A percentile compares a stretch with the other conserved stretches of the same genome.
Evolutionary conservation across 768 basidiomycete genomes (phyloP).

Genomic region (Boletus rufocinnamomeus): DNA sequence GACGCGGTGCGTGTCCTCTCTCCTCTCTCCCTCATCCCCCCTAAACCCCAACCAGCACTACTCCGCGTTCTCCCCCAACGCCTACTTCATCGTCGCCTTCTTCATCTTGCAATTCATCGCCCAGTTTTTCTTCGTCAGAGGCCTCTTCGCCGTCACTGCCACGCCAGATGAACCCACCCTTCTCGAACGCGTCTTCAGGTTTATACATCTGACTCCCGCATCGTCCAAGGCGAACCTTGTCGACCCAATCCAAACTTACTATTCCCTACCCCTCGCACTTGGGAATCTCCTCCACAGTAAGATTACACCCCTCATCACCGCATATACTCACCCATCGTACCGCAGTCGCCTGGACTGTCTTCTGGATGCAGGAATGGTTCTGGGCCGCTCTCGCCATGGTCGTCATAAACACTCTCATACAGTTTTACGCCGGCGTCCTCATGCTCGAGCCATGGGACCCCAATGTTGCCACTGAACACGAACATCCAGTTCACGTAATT

Average conservation of each 20-base stretch:
- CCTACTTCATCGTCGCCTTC: neutral
- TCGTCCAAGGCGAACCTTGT: neutral
- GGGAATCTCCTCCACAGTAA: neutral
- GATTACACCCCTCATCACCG: neutral
- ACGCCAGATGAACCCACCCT: neutral
- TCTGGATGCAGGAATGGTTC: slow-evolving; percentile 34
- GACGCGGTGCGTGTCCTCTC: neutral
- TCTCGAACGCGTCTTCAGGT: neutral
- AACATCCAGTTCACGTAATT: neutral
- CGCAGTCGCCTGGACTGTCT: slow-evolving; percentile 10
- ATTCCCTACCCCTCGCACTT: neutral
- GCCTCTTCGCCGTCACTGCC: neutral
- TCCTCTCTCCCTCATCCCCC: neutral
- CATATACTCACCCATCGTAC: neutral
- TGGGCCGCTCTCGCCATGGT: neutral
- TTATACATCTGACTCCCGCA: neutral
- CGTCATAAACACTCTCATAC: neutral
- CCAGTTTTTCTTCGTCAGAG: neutral
- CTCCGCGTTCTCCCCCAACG: neutral
- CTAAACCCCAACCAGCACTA: neutral
- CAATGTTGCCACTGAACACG: neutral
- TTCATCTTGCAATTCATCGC: neutral
- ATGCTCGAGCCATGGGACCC: neutral
- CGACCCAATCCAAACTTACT: neutral
- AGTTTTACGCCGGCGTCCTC: neutral